A percentile compares a stretch with the other conserved stretches of the same genome.
Evolutionary conservation across 176 grass and related monocot genomes (phyloP).

Genomic region (Thalia dealbata): DNA sequence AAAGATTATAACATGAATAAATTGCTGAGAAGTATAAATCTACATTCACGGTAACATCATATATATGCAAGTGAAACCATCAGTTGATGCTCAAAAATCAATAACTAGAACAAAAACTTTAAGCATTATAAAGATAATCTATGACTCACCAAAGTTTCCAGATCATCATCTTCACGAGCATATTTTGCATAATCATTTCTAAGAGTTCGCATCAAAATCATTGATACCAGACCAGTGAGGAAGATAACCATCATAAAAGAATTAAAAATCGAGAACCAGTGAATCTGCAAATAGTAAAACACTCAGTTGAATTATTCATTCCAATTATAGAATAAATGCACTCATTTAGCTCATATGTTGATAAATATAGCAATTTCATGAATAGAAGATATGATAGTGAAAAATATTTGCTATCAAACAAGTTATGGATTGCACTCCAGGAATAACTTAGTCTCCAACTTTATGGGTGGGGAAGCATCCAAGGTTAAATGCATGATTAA

Average conservation of each 20-base stretch:
- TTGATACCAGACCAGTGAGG: constrained; percentile 91
- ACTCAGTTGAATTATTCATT: not conserved
- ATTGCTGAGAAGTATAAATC: not conserved
- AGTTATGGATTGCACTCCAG: not conserved
- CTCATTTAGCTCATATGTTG: not conserved
- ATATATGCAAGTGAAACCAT: not conserved
- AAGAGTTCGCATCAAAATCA: constrained; percentile 98
- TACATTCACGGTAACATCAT: not conserved
- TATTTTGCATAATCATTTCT: constrained; percentile 99
- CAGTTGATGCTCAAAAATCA: not conserved
- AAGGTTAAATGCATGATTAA: not conserved
- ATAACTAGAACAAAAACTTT: not conserved
- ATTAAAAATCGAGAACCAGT: constrained; percentile 99
- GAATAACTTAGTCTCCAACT: not conserved
- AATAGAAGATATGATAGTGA: not conserved
- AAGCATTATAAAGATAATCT: not conserved
- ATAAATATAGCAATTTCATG: not conserved
- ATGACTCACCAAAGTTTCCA: constrained; percentile 59
- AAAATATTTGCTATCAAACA: not conserved
- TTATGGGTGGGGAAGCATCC: not conserved
- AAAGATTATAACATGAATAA: not conserved
- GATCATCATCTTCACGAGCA: constrained; percentile 96
- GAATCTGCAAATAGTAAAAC: constrained; percentile 55
- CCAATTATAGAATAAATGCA: not conserved
- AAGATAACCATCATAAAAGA: constrained; percentile 99